Base-by-base conservation (phyloP, 345 rosid genomes). In the Excoecaria agallocha region DNA sequence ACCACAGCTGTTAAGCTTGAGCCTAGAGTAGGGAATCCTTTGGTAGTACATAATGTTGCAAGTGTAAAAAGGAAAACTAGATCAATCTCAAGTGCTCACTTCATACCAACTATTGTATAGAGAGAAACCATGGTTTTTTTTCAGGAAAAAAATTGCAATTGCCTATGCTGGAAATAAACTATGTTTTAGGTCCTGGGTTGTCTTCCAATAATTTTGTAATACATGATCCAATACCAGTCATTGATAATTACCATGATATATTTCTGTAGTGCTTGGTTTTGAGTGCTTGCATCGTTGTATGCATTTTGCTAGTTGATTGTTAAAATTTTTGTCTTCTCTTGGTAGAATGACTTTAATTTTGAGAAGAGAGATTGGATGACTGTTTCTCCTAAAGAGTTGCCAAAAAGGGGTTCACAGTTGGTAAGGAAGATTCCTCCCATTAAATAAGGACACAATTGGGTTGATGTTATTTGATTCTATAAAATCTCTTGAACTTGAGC, bases 331-430 rank as follows among this genome's bases (percentile, higher is more conserved):
- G 43, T 12, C 63, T 66, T 30, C 54, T 66, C 62, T 19, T 83
- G 61, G 74, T 84, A 94, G 98, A 91, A 87, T 65, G 83, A 75
- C 77, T 89, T 95, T 77, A 79, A 84, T 80, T 92, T 88, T 77
- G 96, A 93, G 89, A 81, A 35, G 81, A 89, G 86, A 75, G 97
- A 93, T 85, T 95, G 98, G 99, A 78, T 93, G 89, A 87, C 83
- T 41, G 92, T 93, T 68, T 1, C 54, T 39, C 86, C 82, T 38
- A 76, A 83, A 17, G 99, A 95, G 83, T 80, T 95, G 89, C 84
- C 88, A 51, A 69, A 50, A 68, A 45, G 25, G 55, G 98, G 99
- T 62, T 84, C 91, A 15, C 84, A 82, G 77, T 81, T 95, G 99
- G 98, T 95, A 80, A 74, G 86, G 25, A 64, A 15, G 25, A 24